phyloP scores from a whole-genome alignment of 257 asterid species.

The Plantago elongata region DNA sequence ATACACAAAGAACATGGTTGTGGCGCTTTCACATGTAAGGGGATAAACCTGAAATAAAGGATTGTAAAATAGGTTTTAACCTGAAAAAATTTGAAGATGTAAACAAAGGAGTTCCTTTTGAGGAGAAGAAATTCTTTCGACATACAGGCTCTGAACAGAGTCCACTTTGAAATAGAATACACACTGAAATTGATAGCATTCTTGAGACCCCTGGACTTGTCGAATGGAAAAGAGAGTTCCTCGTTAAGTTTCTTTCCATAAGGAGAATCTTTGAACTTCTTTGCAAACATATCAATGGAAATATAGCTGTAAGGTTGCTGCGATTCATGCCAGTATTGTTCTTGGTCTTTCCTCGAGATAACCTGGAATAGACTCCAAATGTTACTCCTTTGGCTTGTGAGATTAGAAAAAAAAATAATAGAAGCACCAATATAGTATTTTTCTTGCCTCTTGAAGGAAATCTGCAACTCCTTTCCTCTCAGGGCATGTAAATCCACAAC shows the following conservation, averaged over 20 bases:
- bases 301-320: conserved; percentile 31
- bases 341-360: conserved; percentile 52
- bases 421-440: neutral
- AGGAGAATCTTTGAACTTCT: conserved; percentile 33
- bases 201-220: conserved; percentile 33
- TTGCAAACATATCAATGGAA: conserved; percentile 31
- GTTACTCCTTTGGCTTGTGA: neutral
- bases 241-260: conserved; percentile 30
- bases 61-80: conserved; percentile 18
- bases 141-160: conserved; percentile 37
- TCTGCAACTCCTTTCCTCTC: conserved; percentile 67
- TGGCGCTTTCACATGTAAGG: neutral
- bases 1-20: neutral
- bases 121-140: conserved; percentile 51
- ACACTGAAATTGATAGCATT: conserved; percentile 33
- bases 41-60: neutral
- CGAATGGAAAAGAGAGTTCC: conserved; percentile 33
- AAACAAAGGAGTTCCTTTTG: conserved; percentile 43
- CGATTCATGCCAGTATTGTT: conserved; percentile 38
- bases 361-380: conserved; percentile 31
- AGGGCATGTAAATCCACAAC: conserved; percentile 52
- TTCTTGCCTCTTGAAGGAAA: conserved; percentile 53
- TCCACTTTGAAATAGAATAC: conserved; percentile 39
- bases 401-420: neutral
- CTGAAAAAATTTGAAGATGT: conserved; percentile 40